Evolutionary conservation across 2,329 filamentous ascomycete species (phyloP), one percentile per base, ranked within the genome.

Genomic region (Monosporascus sp.): DNA sequence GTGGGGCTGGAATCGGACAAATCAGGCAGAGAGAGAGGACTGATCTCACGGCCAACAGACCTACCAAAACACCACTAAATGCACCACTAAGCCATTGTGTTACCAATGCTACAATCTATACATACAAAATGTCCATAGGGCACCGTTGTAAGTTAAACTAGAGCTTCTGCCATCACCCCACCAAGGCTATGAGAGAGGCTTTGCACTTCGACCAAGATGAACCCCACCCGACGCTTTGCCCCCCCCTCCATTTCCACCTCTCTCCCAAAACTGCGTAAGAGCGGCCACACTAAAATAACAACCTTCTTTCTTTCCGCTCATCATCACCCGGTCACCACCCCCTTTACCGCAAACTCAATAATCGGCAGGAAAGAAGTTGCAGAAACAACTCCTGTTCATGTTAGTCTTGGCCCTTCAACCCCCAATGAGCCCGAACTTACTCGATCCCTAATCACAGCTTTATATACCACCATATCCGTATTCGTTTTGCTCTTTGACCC

Each of bases 101-200:
- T 26, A 22, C 20, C 24, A 16, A 3, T 11, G 14, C 8, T 11
- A 24, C 5, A 26, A n/a, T 19, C 9, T 41, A 19, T 41, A 20
- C 17, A 41, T 41, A 41, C 38, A 41, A 19, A 41, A 19, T 41
- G 17, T 41, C 9, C 19, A n/a, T 7, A n/a, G 7, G 7, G 38
- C 4, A n/a, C 38, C 19, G 7, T 11, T 11, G 38, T 41, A 8
- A n/a, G n/a, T n/a, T n/a, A n/a, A 41, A 41, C 17, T n/a, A 19
- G 19, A 41, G 38, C 38, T 41, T 19, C 9, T 27, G 27, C 8
- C 7, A 16, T 45, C 24, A 62, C 60, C 59, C 60, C 60, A 62
- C 60, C 60, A 62, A 62, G 56, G 55, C 60, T 58, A 56, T 41
- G 17, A 19, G 19, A 20, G 38, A 41, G 38, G 38, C 38, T 41